Evolutionary conservation across 106 monocot genomes (phyloP).

Genomic region (Allium sativum): DNA sequence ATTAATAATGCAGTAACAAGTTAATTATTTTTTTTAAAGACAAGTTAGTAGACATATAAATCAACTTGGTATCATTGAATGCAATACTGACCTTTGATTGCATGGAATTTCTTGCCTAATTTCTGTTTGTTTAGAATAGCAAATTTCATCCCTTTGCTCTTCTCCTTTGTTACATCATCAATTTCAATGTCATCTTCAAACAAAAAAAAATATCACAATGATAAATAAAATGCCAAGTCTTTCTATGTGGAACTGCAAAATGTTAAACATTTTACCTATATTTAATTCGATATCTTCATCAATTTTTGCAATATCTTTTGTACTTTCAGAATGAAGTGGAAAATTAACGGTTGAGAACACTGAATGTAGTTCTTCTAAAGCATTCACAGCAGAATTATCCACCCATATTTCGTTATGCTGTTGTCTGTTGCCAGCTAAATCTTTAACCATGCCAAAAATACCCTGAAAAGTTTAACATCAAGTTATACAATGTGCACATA

Average conservation of each 20-base stretch:
- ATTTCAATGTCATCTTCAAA: conserved; percentile 54
- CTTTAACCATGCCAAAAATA: conserved; percentile 45
- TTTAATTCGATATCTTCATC: conserved; percentile 36
- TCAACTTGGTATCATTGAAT: too few relatives aligned
- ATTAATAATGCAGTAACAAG: too few relatives aligned
- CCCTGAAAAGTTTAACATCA: conserved; percentile 29
- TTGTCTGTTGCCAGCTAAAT: conserved; percentile 42
- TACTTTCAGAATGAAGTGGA: conserved; percentile 11
- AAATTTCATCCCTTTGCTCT: conserved; percentile 45
- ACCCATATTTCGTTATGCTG: conserved; percentile 18
- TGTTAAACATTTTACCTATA: conserved; percentile 25
- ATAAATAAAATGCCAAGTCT: too few relatives aligned
- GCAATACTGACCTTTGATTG: conserved; percentile 43
- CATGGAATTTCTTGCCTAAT: conserved; percentile 42
- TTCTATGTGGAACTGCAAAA: too few relatives aligned
- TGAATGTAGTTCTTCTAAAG: conserved; percentile 28
- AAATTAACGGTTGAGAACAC: conserved; percentile 38
- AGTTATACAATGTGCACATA: too few relatives aligned
- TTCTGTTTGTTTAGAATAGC: conserved; percentile 39
- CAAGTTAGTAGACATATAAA: too few relatives aligned
- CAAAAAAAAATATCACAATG: conserved; percentile 1
- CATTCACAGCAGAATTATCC: conserved; percentile 16
- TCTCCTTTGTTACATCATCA: conserved; percentile 34
- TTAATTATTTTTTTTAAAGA: too few relatives aligned
- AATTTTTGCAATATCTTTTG: conserved; percentile 13